These are phyloP conservation scores for Fraxinus anomala DNA, from an alignment of 257 asterid genomes.

Conservation along the genomic window DNA sequence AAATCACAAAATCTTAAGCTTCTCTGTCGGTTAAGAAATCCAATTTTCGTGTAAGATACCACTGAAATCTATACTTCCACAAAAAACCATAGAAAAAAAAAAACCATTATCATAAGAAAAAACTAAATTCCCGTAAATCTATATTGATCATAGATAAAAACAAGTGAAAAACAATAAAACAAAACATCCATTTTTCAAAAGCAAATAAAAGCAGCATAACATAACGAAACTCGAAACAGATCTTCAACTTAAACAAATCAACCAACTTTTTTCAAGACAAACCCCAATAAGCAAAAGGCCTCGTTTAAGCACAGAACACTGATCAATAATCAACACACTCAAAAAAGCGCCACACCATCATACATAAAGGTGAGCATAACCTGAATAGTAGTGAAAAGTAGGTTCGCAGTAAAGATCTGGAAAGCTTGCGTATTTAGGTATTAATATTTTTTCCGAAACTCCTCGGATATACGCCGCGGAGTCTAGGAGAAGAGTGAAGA, in stretches of 20 bases:
- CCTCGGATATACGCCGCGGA: conserved; percentile 67
- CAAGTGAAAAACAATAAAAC: neutral
- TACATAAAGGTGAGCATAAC: conserved; percentile 19
- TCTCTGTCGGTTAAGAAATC: neutral
- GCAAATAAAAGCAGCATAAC: conserved; percentile 2
- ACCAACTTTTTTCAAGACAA: neutral
- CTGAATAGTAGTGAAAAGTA: conserved; percentile 25
- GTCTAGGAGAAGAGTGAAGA: conserved; percentile 31
- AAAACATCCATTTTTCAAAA: neutral
- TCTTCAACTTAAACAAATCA: neutral
- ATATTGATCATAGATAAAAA: neutral
- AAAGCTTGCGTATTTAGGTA: conserved; percentile 10
- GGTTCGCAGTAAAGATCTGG: conserved; percentile 31
- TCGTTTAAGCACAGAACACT: conserved; percentile 17
- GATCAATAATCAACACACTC: neutral
- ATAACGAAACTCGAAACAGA: neutral
- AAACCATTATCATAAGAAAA: neutral
- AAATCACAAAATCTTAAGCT: neutral
- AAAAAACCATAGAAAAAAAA: neutral
- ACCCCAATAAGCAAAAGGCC: neutral
- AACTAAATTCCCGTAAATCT: neutral
- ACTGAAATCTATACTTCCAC: neutral
- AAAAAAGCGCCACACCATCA: neutral
- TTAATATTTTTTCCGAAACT: conserved; percentile 33
- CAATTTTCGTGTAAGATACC: neutral